A percentile compares a stretch with the other conserved stretches of the same genome.
These are phyloP conservation scores for Lecanicillium sp. DNA, from an alignment of 2,329 filamentous ascomycete species.

Conservation along the genomic window DNA sequence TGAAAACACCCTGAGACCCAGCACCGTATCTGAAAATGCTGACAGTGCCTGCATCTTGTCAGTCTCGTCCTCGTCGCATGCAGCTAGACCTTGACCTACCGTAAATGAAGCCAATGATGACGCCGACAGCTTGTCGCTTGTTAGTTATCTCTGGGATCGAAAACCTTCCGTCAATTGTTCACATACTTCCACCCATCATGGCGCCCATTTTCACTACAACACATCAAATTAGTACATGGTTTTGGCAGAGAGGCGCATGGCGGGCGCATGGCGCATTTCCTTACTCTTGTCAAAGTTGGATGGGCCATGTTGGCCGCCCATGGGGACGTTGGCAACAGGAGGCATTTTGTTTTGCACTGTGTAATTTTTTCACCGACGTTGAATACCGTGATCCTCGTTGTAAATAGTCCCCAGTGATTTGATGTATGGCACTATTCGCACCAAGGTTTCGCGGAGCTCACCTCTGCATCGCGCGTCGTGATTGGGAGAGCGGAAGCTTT, in stretches of 20 bases:
- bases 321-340: constrained; percentile 34
- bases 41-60: constrained; percentile 60
- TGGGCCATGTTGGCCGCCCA: constrained; percentile 39
- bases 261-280: constrained; percentile 15
- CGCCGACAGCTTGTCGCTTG: constrained; percentile 66
- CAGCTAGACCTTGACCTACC: constrained; percentile 46
- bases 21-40: constrained; percentile 95
- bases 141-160: too few relatives aligned
- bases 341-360: constrained; percentile 32
- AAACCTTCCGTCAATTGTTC: neutral
- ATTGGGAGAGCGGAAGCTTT: constrained; percentile 9
- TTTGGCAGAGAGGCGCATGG: constrained; percentile 1
- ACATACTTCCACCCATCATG: constrained; percentile 96
- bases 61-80: constrained; percentile 14
- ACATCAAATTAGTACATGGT: constrained; percentile 20
- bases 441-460: neutral
- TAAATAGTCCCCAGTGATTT: too few relatives aligned
- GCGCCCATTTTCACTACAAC: constrained; percentile 88
- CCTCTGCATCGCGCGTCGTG: neutral
- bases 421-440: neutral
- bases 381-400: too few relatives aligned
- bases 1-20: constrained; percentile 86
- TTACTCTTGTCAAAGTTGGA: constrained; percentile 52
- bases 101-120: constrained; percentile 97
- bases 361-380: neutral